A percentile compares a stretch with the other conserved stretches of the same genome.
phyloP scores from a whole-genome alignment of 148 eudicot species.

The Diospyros kaki region DNA sequence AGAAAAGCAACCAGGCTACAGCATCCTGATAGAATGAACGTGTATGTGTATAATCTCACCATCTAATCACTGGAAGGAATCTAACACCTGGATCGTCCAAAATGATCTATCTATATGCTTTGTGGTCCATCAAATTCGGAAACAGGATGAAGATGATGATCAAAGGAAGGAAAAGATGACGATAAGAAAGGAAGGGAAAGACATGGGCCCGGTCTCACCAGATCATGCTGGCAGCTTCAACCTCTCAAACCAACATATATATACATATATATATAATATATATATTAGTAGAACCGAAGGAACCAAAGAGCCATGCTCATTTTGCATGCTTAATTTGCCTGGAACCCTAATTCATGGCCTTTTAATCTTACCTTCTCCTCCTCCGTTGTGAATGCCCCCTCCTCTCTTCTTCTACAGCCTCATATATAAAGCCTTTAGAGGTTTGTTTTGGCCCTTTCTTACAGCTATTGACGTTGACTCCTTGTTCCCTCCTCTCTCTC shows the following conservation, averaged over 20 bases:
- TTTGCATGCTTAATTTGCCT: background rate
- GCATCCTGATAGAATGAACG: no score
- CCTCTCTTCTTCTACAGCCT: background rate
- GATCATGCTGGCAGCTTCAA: constrained; percentile 51
- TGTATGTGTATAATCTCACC: no score
- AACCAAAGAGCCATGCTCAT: no score
- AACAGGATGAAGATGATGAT: no score
- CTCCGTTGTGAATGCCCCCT: background rate
- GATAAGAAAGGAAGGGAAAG: background rate
- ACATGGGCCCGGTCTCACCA: constrained; percentile 14
- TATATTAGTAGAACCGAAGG: background rate
- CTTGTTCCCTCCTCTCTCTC: background rate
- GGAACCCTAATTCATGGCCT: background rate
- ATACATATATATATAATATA: background rate
- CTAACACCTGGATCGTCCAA: no score
- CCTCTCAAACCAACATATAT: constrained; percentile 34
- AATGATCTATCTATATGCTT: no score
- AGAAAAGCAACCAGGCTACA: no score
- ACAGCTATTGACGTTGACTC: background rate
- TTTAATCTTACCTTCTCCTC: background rate
- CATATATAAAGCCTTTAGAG: background rate
- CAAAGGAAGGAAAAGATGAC: background rate
- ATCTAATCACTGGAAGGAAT: no score
- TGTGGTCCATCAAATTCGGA: no score
- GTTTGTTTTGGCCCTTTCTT: background rate